Percentiles rank a stretch among this genome's conserved stretches.
Conservation (phyloP, 2,329 filamentous ascomycete species). For the Chaetomium sp. region DNA sequence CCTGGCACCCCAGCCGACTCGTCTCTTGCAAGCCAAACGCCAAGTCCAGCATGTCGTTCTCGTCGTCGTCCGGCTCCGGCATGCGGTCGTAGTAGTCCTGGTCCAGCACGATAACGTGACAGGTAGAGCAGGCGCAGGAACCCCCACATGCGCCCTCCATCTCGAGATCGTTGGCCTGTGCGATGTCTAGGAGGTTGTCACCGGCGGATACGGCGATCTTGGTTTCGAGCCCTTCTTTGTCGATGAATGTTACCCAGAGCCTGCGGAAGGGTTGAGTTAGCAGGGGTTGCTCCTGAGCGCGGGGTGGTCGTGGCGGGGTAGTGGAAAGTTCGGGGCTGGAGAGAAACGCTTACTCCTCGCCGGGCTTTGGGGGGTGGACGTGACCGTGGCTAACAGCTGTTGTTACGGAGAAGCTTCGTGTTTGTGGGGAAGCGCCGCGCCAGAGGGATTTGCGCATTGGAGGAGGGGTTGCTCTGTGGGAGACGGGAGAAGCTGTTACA, state of each 20-base stretch:
- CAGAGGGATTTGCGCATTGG: background rate
- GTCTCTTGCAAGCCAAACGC: slow-evolving; percentile 89
- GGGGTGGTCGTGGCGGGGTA: background rate
- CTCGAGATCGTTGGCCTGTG: slow-evolving; percentile 88
- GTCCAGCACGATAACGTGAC: slow-evolving; percentile 78
- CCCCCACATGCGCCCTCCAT: slow-evolving; percentile 98
- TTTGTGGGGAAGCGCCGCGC: background rate
- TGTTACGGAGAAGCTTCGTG: slow-evolving; percentile 56
- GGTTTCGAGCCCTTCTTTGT: slow-evolving; percentile 74
- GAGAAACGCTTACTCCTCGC: slow-evolving; percentile 68
- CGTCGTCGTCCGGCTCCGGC: slow-evolving; percentile 69
- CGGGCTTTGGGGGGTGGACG: slow-evolving; percentile 74
- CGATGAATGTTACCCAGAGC: slow-evolving; percentile 83
- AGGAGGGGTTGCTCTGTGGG: background rate
- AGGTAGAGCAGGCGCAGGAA: slow-evolving; percentile 88
- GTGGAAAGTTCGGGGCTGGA: background rate
- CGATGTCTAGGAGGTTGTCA: slow-evolving; percentile 92
- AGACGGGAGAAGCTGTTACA: background rate
- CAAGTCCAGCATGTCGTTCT: slow-evolving; percentile 86
- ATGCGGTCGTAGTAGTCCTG: slow-evolving; percentile 71
- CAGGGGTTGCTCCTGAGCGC: background rate
- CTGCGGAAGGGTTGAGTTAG: slow-evolving; percentile 36
- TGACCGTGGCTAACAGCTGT: slow-evolving; percentile 63
- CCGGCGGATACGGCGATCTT: slow-evolving; percentile 76
- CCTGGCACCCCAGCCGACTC: slow-evolving; percentile 76